Evolutionary conservation across 768 basidiomycete genomes (phyloP).

Genomic region (Cystofilobasidium capitatum): DNA sequence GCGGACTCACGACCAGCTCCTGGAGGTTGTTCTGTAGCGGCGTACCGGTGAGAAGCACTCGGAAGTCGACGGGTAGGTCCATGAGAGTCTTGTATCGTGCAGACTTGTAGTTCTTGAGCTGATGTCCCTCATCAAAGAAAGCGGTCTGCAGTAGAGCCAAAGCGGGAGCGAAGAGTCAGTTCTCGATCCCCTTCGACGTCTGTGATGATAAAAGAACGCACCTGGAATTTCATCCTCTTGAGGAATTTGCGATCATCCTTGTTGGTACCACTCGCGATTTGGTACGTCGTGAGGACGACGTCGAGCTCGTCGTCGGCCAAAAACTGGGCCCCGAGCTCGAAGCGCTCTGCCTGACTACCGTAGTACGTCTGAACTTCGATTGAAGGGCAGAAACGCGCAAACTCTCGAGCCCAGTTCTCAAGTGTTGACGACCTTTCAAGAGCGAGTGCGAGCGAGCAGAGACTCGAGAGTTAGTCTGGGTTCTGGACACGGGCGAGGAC

Average conservation of each 20-base stretch:
- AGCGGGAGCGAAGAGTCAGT: constrained; percentile 9
- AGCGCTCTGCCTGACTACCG: constrained; percentile 78
- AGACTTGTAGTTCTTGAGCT: constrained; percentile 95
- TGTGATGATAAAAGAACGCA: constrained; percentile 43
- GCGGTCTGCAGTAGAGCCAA: constrained; percentile 55
- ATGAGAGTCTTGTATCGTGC: constrained; percentile 85
- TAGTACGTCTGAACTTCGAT: constrained; percentile 87
- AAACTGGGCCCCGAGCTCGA: constrained; percentile 61
- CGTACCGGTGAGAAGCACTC: constrained; percentile 86
- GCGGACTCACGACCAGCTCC: constrained; percentile 46
- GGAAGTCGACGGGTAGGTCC: constrained; percentile 76
- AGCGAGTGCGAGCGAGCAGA: neutral
- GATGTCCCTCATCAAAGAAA: constrained; percentile 94
- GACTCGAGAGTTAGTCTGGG: neutral
- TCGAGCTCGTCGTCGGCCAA: constrained; percentile 52
- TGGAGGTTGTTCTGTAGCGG: constrained; percentile 60
- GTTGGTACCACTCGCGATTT: constrained; percentile 75
- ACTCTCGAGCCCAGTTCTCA: constrained; percentile 98
- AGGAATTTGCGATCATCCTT: constrained; percentile 84
- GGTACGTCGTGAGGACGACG: constrained; percentile 92
- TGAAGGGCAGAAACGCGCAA: constrained; percentile 71
- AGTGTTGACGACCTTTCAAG: constrained; percentile 85
- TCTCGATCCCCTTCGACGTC: too few species aligned
- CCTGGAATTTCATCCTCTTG: constrained; percentile 80
- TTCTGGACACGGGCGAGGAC: neutral